Base-by-base conservation (phyloP, 78 protist species). In the Trichosphaerium sp. region DNA sequence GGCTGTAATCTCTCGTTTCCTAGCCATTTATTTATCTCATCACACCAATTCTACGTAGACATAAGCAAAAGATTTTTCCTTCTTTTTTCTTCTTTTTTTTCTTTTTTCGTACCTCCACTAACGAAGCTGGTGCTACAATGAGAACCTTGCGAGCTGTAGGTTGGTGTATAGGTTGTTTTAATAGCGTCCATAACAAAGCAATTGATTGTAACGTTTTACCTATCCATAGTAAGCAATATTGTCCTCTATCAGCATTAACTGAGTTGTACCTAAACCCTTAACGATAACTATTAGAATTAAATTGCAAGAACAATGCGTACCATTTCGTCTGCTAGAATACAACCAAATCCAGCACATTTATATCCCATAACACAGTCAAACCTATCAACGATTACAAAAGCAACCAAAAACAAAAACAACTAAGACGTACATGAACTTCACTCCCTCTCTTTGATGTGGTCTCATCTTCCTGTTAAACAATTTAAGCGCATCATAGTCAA, bases 361-460 rank as follows among this genome's bases (percentile, higher is more conserved):
- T 29, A 23, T 28, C 78, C 78, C 81, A 80, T 80, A 57, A 68
- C 81, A 39, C 73, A 78, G 0, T 78, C 85, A 11, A 80, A 18
- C 8, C n/a, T n/a, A n/a, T n/a, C n/a, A n/a, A n/a, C n/a, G n/a
- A n/a, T n/a, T n/a, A n/a, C n/a, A n/a, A n/a, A n/a, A n/a, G n/a
- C n/a, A n/a, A n/a, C n/a, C n/a, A n/a, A n/a, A n/a, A n/a, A n/a
- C n/a, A n/a, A n/a, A n/a, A n/a, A n/a, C n/a, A n/a, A n/a, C n/a
- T n/a, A n/a, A n/a, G n/a, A n/a, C 87, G 39, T 64, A 90, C 49
- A 90, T 65, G 39, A 90, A 90, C 25, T 61, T 52, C 2, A 90
- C 95, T 1, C 95, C 95, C 39, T 68, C 80, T 18, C 67, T n/a
- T 65, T 90, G 95, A 35, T 90, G 95, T 23, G 89, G 90, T 39